A percentile compares a stretch with the other conserved stretches of the same genome.
Conservation (phyloP, 352 stramenopile genomes). For the Globisporangium irregulare region DNA sequence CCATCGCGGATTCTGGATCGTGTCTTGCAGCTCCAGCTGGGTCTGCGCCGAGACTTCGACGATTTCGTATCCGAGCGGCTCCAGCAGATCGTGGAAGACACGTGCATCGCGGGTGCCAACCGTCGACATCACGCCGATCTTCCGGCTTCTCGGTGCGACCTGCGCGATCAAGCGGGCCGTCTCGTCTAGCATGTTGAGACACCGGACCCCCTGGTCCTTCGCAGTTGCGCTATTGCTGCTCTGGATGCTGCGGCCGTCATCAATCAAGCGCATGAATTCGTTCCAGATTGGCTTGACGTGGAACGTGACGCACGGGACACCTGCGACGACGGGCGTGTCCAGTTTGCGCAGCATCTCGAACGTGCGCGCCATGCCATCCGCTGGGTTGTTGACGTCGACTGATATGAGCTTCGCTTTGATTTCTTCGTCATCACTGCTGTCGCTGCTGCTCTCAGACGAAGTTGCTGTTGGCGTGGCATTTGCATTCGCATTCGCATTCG, state of each 20-base stretch:
- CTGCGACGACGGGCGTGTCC: slow-evolving; percentile 32
- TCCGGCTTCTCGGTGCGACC: slow-evolving; percentile 22
- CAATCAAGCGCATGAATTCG: slow-evolving; percentile 27
- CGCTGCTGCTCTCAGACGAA: background rate
- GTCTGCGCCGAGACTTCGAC: slow-evolving; percentile 30
- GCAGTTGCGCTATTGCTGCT: background rate
- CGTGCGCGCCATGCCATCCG: slow-evolving; percentile 43
- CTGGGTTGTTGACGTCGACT: slow-evolving; percentile 34
- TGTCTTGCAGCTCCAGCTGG: slow-evolving; percentile 46
- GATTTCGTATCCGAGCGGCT: slow-evolving; percentile 36
- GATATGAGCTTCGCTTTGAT: background rate
- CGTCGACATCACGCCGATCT: slow-evolving; percentile 44
- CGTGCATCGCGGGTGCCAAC: slow-evolving; percentile 34
- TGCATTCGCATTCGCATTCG: background rate
- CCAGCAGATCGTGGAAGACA: slow-evolving; percentile 42
- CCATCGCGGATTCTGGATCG: slow-evolving; percentile 47
- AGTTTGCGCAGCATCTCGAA: slow-evolving; percentile 36
- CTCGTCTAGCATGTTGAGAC: slow-evolving; percentile 46
- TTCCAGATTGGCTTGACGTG: slow-evolving; percentile 44
- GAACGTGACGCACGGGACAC: slow-evolving; percentile 54
- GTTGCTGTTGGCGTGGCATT: background rate
- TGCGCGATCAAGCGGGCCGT: slow-evolving; percentile 31
- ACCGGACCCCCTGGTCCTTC: slow-evolving; percentile 20
- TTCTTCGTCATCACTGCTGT: slow-evolving; percentile 5
- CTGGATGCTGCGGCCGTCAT: background rate